Conservation (phyloP, 805 yeast genomes). For the Cyberlindnera samutprakarnensis region DNA sequence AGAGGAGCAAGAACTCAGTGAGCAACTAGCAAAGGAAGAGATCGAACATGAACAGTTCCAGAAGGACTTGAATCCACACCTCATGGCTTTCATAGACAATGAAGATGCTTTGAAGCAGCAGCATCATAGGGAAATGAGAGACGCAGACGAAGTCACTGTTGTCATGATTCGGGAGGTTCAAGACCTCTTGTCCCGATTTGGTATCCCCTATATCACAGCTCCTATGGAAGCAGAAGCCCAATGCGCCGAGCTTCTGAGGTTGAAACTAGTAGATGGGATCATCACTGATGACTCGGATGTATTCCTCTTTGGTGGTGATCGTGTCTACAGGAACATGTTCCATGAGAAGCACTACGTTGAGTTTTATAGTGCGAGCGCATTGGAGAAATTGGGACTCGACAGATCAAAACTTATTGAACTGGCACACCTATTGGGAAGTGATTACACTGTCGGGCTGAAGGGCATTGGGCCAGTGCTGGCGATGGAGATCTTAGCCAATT, state of each 20-base stretch:
- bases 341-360: slow-evolving; percentile 91
- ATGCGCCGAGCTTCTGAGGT: slow-evolving; percentile 70
- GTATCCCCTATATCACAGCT: slow-evolving; percentile 90
- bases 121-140: slow-evolving; percentile 64
- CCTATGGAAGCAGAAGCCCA: slow-evolving; percentile 99
- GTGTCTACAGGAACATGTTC: slow-evolving; percentile 86
- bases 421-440: slow-evolving; percentile 86
- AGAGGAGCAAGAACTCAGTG: slow-evolving; percentile 63
- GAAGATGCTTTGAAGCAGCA: slow-evolving; percentile 51
- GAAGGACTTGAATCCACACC: slow-evolving; percentile 27
- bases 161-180: slow-evolving; percentile 88
- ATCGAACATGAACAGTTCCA: slow-evolving; percentile 63
- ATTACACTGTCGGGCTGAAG: slow-evolving; percentile 86
- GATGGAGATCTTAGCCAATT: slow-evolving; percentile 84
- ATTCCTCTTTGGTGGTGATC: slow-evolving; percentile 83
- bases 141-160: slow-evolving; percentile 84
- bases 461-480: slow-evolving; percentile 94
- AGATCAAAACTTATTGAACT: slow-evolving; percentile 64
- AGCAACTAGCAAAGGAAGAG: slow-evolving; percentile 63
- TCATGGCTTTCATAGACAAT: slow-evolving; percentile 21
- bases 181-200: slow-evolving; percentile 78
- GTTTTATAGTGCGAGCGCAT: slow-evolving; percentile 54
- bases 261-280: slow-evolving; percentile 85
- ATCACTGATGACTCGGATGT: slow-evolving; percentile 98
- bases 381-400: slow-evolving; percentile 61